A percentile compares a stretch with the other conserved stretches of the same genome.
Conservation (phyloP, 1,284 basidiomycete genomes). For the Leccinum huronense region DNA sequence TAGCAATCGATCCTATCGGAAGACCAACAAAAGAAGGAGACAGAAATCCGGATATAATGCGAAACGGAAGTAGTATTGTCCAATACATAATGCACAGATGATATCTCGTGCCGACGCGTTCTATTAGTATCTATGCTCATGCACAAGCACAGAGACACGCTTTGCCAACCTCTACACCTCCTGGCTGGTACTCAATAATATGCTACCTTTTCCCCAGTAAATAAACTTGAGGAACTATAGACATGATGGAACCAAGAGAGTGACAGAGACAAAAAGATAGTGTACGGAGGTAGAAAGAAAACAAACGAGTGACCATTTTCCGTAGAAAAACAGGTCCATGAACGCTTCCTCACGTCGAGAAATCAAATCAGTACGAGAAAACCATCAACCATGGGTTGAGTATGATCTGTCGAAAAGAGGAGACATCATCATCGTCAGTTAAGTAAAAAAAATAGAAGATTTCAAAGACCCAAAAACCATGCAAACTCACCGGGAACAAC, state of each 20-base stretch:
- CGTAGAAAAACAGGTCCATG: neutral
- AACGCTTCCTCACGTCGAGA: neutral
- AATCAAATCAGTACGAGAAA: conserved; percentile 58
- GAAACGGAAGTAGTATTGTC: neutral
- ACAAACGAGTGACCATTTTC: neutral
- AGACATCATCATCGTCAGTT: neutral
- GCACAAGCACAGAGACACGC: neutral
- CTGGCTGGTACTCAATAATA: neutral
- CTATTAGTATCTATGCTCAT: neutral
- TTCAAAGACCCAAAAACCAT: neutral
- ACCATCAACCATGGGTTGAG: conserved; percentile 81
- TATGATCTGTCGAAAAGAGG: conserved; percentile 48
- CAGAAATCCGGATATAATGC: neutral
- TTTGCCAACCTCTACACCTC: neutral
- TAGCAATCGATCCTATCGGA: neutral
- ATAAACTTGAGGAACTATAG: neutral
- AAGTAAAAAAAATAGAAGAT: neutral
- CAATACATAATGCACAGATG: neutral
- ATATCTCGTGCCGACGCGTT: neutral
- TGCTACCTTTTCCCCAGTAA: neutral
- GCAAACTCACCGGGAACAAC: conserved; percentile 59
- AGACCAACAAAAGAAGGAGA: neutral
- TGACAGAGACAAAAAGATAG: neutral
- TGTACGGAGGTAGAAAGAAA: neutral
- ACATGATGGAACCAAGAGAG: neutral